Conservation (phyloP, 164 flowering plant species). For the Annona squamosa region DNA sequence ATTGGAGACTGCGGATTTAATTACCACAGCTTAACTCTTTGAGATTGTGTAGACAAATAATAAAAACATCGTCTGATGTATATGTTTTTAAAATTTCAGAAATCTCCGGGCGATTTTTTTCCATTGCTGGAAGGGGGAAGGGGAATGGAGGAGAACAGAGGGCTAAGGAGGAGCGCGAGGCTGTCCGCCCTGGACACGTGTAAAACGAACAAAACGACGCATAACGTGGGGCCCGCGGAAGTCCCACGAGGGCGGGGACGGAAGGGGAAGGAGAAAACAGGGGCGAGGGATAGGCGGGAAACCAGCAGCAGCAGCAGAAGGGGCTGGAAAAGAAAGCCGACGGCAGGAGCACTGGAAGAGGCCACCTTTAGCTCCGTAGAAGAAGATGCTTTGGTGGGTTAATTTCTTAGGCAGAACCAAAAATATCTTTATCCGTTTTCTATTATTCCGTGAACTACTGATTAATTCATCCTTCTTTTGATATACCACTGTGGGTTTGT, state of each 20-base stretch:
- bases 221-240: conserved; percentile 4
- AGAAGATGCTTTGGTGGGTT: conserved; percentile 6
- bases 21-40: no score
- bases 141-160: conserved; percentile 20
- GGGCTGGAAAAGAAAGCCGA: conserved; percentile 16
- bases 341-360: conserved; percentile 11
- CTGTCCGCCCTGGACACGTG: conserved; percentile 22
- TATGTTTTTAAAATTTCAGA: conserved; percentile 1
- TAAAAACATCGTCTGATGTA: no score
- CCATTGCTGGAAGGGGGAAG: conserved; percentile 9
- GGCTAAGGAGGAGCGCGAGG: conserved; percentile 33
- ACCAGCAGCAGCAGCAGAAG: conserved; percentile 6
- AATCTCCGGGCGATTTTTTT: conserved; percentile 5
- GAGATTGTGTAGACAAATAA: no score
- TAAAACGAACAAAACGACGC: background rate
- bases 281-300: conserved; percentile 1
- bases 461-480: background rate
- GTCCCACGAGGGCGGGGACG: background rate
- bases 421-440: background rate
- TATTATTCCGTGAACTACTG: no score
- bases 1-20: background rate
- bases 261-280: background rate
- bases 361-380: conserved; percentile 16
- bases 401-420: background rate
- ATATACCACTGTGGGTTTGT: background rate